phyloP scores from a whole-genome alignment of 2,329 filamentous ascomycete species.

The Xylariaceae sp. region DNA sequence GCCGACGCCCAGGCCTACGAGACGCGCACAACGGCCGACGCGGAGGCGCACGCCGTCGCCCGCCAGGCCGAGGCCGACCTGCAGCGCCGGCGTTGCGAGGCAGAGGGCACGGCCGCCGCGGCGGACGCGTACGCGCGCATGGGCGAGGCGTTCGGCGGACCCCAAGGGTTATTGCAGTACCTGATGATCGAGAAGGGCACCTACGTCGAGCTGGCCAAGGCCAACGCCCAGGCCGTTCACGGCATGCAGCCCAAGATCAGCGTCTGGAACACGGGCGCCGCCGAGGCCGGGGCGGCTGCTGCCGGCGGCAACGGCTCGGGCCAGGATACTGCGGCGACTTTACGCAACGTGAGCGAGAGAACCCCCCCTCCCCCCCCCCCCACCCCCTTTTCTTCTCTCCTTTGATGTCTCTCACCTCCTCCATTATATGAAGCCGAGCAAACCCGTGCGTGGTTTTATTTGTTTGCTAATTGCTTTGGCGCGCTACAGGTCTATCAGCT shows the following conservation, averaged over 20 bases:
- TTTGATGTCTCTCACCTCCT: too few relatives aligned
- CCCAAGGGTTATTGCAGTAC: slow-evolving; percentile 71
- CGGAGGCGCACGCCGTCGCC: slow-evolving; percentile 28
- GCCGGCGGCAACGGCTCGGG: slow-evolving; percentile 32
- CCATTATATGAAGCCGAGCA: neutral
- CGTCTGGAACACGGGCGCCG: slow-evolving; percentile 73
- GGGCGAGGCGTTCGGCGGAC: slow-evolving; percentile 66
- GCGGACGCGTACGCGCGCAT: slow-evolving; percentile 72
- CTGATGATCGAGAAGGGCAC: slow-evolving; percentile 82
- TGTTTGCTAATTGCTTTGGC: too few relatives aligned
- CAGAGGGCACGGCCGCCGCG: slow-evolving; percentile 69
- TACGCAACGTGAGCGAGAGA: slow-evolving; percentile 55
- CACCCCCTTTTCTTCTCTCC: too few relatives aligned
- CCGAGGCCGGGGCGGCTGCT: slow-evolving; percentile 33
- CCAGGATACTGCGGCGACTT: slow-evolving; percentile 52
- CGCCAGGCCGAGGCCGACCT: slow-evolving; percentile 49
- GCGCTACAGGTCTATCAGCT: slow-evolving; percentile 60
- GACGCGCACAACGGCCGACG: slow-evolving; percentile 38
- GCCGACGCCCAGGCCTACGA: slow-evolving; percentile 42
- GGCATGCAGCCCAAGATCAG: slow-evolving; percentile 85
- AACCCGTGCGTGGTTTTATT: too few relatives aligned
- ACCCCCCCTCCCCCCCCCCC: too few relatives aligned
- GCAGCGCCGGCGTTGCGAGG: slow-evolving; percentile 60
- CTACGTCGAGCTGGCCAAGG: slow-evolving; percentile 68
- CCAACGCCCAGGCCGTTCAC: slow-evolving; percentile 67